Percentiles rank a stretch among this genome's conserved stretches.
Conservation (phyloP, 176 grass and related monocot genomes). For the Phyllostachys edulis region DNA sequence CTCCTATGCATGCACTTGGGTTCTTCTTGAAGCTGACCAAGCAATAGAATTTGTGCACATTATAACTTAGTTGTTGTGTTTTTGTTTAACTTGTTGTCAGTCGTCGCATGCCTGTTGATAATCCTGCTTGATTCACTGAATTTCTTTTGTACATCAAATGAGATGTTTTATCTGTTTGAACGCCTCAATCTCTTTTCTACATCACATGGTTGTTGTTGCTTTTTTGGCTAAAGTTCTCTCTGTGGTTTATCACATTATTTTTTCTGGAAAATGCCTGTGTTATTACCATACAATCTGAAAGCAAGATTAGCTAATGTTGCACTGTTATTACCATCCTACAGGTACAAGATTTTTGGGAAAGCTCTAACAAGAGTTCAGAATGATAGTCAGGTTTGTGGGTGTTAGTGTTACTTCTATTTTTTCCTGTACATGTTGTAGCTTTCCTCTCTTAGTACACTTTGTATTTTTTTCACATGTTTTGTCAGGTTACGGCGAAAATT, state of each 20-base stretch:
- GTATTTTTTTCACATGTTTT: slow-evolving; percentile 17
- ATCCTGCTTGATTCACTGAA: neutral
- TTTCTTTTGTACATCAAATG: neutral
- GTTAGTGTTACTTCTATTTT: neutral
- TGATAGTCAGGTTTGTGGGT: slow-evolving; percentile 66
- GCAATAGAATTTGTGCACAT: neutral
- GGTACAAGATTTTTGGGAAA: slow-evolving; percentile 96
- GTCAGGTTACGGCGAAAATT: slow-evolving; percentile 74
- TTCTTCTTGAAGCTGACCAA: slow-evolving; percentile 16
- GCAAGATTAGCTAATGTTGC: slow-evolving; percentile 10
- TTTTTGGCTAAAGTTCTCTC: neutral
- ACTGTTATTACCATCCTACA: slow-evolving; percentile 32
- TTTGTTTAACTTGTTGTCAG: neutral
- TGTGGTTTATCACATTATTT: neutral
- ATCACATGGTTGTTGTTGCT: slow-evolving; percentile 9
- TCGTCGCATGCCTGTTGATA: neutral
- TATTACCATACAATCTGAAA: slow-evolving; percentile 5
- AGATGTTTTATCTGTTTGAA: slow-evolving; percentile 15
- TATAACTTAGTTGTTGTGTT: neutral
- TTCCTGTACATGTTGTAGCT: slow-evolving; percentile 12
- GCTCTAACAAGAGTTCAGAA: slow-evolving; percentile 83
- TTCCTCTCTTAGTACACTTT: slow-evolving; percentile 7
- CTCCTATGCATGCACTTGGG: slow-evolving; percentile 1
- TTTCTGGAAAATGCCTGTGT: neutral
- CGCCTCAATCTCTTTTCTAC: neutral